Evolutionary conservation across 208 protist species (phyloP).

Genomic region (Novymonas esmeraldas): DNA sequence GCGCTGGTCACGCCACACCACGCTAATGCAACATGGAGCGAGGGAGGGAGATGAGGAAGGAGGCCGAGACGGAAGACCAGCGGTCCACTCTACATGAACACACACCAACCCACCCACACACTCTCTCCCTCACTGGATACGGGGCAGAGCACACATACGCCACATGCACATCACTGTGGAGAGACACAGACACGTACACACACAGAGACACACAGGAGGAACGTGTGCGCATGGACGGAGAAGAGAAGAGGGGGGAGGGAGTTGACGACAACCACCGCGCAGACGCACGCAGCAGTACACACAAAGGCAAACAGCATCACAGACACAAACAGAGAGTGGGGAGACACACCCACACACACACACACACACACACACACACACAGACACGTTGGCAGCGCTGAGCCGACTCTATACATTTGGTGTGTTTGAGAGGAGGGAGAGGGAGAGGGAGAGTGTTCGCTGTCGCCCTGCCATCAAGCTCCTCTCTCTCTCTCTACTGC

Average conservation of each 20-base stretch:
- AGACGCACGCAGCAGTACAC: neutral
- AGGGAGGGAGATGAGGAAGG: neutral
- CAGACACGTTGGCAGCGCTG: neutral
- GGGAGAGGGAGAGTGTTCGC: no score
- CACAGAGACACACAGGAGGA: neutral
- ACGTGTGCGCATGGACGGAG: neutral
- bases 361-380: neutral
- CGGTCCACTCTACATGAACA: neutral
- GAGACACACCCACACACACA: neutral
- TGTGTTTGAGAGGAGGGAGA: neutral
- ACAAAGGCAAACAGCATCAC: neutral
- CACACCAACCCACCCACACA: no score
- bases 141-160: no score
- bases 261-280: neutral
- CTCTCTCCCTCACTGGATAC: no score
- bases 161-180: no score
- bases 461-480: no score
- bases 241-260: neutral
- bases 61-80: neutral
- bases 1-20: no score
- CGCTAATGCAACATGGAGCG: neutral
- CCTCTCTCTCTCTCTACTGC: neutral
- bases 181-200: neutral
- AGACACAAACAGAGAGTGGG: no score
- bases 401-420: neutral